A percentile compares a stretch with the other conserved stretches of the same genome.
Conservation (phyloP, 495 filamentous ascomycete species). For the Podospora comata region DNA sequence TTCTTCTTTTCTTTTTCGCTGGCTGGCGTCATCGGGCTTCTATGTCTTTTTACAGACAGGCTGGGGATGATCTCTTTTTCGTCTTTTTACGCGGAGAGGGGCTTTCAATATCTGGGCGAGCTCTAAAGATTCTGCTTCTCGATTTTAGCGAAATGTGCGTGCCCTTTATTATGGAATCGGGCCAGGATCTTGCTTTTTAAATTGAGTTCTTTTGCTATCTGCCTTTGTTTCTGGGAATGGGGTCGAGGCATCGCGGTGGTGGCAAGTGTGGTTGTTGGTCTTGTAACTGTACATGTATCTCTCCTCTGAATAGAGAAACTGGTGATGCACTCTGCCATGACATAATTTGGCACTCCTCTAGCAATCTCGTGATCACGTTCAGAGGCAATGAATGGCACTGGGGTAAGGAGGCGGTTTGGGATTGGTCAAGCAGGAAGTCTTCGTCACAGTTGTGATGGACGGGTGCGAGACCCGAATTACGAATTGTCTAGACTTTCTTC, state of each 20-base stretch:
- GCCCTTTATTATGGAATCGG: background rate
- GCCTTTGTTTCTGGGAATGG: background rate
- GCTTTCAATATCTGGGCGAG: background rate
- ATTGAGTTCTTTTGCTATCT: background rate
- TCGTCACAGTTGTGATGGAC: background rate
- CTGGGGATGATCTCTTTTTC: background rate
- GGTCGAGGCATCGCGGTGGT: too few relatives aligned
- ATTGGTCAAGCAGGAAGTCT: background rate
- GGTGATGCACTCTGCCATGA: background rate
- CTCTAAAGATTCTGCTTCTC: background rate
- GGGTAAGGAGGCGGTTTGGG: background rate
- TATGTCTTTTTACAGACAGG: background rate
- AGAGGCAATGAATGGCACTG: background rate
- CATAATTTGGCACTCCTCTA: background rate
- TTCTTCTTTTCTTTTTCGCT: background rate
- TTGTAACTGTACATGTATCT: background rate
- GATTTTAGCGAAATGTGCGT: background rate
- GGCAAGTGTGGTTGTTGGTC: background rate
- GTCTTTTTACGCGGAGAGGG: background rate
- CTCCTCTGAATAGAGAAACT: background rate
- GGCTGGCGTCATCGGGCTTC: background rate
- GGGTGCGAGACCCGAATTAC: background rate
- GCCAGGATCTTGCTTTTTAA: background rate
- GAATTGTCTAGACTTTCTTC: background rate
- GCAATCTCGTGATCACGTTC: background rate